A percentile compares a stretch with the other conserved stretches of the same genome.
Evolutionary conservation across 2,329 filamentous ascomycete genomes (phyloP).

Genomic region (Cytospora mali): DNA sequence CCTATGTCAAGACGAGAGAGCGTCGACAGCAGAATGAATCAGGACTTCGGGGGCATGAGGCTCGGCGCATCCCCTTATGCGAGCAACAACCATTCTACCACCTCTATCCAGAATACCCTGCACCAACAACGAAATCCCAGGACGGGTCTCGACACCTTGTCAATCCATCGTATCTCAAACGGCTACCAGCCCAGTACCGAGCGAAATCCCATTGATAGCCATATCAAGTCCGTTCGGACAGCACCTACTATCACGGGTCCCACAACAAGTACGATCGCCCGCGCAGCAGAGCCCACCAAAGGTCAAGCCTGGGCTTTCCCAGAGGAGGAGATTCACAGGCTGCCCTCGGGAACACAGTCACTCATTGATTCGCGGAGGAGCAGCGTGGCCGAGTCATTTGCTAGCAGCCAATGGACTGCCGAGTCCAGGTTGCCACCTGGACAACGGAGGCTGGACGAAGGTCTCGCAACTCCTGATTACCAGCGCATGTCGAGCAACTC

Average conservation of each 20-base stretch:
- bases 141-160: conserved; percentile 50
- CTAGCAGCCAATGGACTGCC: conserved; percentile 76
- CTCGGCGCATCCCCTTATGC: conserved; percentile 73
- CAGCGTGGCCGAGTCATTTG: conserved; percentile 75
- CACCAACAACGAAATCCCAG: conserved; percentile 68
- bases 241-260: conserved; percentile 78
- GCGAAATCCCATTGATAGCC: conserved; percentile 54
- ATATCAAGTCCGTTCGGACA: conserved; percentile 59
- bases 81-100: conserved; percentile 75
- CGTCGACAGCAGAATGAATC: conserved; percentile 78
- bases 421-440: conserved; percentile 73
- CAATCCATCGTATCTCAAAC: conserved; percentile 64
- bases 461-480: conserved; percentile 47
- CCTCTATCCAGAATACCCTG: conserved; percentile 71
- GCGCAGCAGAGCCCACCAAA: conserved; percentile 76
- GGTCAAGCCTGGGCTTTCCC: conserved; percentile 85
- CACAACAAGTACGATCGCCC: conserved; percentile 65
- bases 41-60: conserved; percentile 69
- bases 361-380: conserved; percentile 71
- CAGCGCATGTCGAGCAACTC: conserved; percentile 54
- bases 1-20: conserved; percentile 71
- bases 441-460: conserved; percentile 72
- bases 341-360: conserved; percentile 49
- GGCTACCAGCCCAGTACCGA: conserved; percentile 64
- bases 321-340: conserved; percentile 65